These are phyloP conservation scores for Lecanosticta acicola DNA, from an alignment of 2,329 filamentous ascomycete genomes.

Conservation along the genomic window DNA sequence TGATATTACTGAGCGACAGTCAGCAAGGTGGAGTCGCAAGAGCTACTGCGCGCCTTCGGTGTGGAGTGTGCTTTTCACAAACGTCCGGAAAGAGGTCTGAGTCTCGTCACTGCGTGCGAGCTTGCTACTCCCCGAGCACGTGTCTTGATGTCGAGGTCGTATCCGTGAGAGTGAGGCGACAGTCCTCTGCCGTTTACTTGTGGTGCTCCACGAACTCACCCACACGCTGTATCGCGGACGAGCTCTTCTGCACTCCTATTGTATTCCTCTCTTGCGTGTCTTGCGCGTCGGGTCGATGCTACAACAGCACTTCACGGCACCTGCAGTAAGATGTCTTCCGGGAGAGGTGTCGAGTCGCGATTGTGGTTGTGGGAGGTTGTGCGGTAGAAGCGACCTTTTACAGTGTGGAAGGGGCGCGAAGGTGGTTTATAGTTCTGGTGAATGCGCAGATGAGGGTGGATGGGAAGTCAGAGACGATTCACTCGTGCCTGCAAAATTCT, in stretches of 20 bases:
- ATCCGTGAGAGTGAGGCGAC: neutral
- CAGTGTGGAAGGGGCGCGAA: neutral
- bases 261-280: neutral
- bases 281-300: neutral
- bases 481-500: neutral
- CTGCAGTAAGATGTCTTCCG: too few relatives aligned
- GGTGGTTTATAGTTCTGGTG: neutral
- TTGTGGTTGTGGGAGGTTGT: neutral
- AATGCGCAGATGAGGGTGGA: neutral
- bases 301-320: neutral
- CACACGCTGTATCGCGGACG: neutral
- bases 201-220: neutral
- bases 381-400: neutral
- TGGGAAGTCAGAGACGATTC: neutral
- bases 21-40: conserved; percentile 14
- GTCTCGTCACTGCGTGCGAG: neutral
- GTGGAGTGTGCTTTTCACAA: neutral
- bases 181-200: neutral
- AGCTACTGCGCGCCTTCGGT: conserved; percentile 13
- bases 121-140: neutral
- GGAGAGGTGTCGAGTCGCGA: neutral
- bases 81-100: neutral
- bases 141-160: neutral
- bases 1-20: conserved; percentile 19
- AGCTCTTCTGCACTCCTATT: neutral